A percentile compares a stretch with the other conserved stretches of the same genome.
Conservation (phyloP, 805 yeast genomes). For the Metschnikowia drakensbergensis region DNA sequence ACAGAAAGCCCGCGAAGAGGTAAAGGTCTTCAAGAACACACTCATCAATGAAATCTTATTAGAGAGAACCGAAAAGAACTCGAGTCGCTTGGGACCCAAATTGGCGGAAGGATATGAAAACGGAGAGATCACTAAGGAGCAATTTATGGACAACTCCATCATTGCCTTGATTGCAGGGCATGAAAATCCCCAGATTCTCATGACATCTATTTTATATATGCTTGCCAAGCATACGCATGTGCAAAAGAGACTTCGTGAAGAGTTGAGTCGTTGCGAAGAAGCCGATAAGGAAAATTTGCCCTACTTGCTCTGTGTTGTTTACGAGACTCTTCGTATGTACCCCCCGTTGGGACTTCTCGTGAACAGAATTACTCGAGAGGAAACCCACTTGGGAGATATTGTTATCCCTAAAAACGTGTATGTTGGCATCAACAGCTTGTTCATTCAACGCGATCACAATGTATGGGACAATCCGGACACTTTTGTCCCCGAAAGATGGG, state of each 20-base stretch:
- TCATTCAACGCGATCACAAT: constrained; percentile 43
- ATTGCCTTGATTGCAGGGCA: constrained; percentile 60
- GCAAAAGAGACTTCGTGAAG: constrained; percentile 30
- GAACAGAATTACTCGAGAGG: constrained; percentile 43
- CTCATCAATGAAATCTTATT: constrained; percentile 18
- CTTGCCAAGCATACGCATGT: constrained; percentile 39
- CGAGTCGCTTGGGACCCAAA: constrained; percentile 17
- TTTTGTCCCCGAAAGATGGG: constrained; percentile 54
- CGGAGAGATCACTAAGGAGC: constrained; percentile 40
- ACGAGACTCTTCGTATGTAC: constrained; percentile 46
- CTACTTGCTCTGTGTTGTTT: constrained; percentile 33
- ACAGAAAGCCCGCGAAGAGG: constrained; percentile 34
- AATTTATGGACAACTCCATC: constrained; percentile 51
- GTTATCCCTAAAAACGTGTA: constrained; percentile 48
- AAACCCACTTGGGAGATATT: constrained; percentile 41
- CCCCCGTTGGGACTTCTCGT: constrained; percentile 59
- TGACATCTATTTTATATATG: constrained; percentile 45
- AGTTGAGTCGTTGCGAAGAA: constrained; percentile 6
- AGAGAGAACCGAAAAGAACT: constrained; percentile 37
- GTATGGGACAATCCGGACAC: constrained; percentile 44
- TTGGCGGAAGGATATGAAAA: constrained; percentile 37
- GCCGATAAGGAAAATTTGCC: constrained; percentile 15
- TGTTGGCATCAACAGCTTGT: constrained; percentile 54
- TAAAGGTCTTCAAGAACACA: constrained; percentile 25
- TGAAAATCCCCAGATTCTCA: constrained; percentile 55